Conservation (phyloP, 192 early-diverging fungal genomes). For the Coemansia biformis region DNA sequence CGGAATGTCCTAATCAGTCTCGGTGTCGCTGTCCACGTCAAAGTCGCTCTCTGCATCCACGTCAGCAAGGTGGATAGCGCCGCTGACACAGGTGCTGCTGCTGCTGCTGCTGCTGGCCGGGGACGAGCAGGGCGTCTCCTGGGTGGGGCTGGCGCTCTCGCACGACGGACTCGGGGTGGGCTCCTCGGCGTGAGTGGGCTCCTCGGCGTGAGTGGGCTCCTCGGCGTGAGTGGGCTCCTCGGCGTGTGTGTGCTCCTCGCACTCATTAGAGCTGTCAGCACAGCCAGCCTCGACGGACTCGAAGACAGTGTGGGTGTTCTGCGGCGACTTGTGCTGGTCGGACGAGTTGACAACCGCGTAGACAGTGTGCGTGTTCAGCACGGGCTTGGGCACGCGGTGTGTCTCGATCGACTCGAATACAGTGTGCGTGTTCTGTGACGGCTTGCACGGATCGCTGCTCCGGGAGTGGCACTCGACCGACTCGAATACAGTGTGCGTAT, state of each 20-base stretch:
- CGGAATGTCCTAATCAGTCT: background rate
- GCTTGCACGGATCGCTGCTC: slow-evolving; percentile 1
- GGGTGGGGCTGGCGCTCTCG: slow-evolving; percentile 2
- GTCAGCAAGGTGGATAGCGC: background rate
- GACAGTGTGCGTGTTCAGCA: too few relatives aligned
- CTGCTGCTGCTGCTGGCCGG: background rate
- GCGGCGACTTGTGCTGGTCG: background rate
- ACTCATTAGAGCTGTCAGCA: background rate
- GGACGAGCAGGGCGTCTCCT: background rate
- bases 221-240: too few relatives aligned
- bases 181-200: too few relatives aligned
- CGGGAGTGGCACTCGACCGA: slow-evolving; percentile 18
- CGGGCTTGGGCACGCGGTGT: slow-evolving; percentile 1
- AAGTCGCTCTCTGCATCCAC: background rate
- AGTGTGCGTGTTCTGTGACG: slow-evolving; percentile 21
- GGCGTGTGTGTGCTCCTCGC: too few relatives aligned
- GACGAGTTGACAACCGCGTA: background rate
- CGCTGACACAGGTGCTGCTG: background rate
- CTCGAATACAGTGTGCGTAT: slow-evolving; percentile 22
- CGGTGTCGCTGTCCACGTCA: slow-evolving; percentile 3
- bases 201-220: too few relatives aligned
- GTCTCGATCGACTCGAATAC: slow-evolving; percentile 22
- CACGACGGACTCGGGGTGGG: background rate
- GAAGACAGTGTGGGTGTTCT: slow-evolving; percentile 15
- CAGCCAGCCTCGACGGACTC: slow-evolving; percentile 6